Conservation (phyloP, 2,329 filamentous ascomycete genomes). For the Aspergillus flavus region DNA sequence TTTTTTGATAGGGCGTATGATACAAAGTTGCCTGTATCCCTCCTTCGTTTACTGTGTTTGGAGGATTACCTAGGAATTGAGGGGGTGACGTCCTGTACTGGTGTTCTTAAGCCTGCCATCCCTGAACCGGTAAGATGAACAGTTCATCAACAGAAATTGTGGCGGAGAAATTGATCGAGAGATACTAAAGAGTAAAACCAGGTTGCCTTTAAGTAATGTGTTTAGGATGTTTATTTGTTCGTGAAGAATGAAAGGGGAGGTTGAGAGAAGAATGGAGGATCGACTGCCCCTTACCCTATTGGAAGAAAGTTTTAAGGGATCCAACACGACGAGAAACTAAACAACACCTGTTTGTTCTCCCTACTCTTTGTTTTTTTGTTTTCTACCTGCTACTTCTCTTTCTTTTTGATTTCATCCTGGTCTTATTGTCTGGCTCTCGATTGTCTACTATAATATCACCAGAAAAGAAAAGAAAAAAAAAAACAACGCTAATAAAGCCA, state of each 20-base stretch:
- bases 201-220: too few species aligned
- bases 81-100: background rate
- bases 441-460: background rate
- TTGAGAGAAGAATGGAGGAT: slow-evolving; percentile 17
- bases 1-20: background rate
- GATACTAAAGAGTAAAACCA: background rate
- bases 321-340: background rate
- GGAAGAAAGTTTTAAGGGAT: background rate
- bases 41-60: background rate
- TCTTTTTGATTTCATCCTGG: background rate
- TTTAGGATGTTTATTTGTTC: too few species aligned
- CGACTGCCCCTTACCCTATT: slow-evolving; percentile 16
- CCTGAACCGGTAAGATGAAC: background rate
- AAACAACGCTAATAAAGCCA: background rate
- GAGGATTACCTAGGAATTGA: background rate
- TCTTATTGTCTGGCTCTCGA: background rate
- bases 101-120: background rate
- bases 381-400: background rate
- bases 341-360: slow-evolving; percentile 13
- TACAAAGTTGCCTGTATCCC: background rate
- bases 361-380: slow-evolving; percentile 2
- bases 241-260: slow-evolving; percentile 1
- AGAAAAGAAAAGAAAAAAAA: background rate
- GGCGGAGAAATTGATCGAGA: background rate
- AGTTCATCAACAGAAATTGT: background rate